Conservation (phyloP, 164 flowering plant species). For the Piper longum region DNA sequence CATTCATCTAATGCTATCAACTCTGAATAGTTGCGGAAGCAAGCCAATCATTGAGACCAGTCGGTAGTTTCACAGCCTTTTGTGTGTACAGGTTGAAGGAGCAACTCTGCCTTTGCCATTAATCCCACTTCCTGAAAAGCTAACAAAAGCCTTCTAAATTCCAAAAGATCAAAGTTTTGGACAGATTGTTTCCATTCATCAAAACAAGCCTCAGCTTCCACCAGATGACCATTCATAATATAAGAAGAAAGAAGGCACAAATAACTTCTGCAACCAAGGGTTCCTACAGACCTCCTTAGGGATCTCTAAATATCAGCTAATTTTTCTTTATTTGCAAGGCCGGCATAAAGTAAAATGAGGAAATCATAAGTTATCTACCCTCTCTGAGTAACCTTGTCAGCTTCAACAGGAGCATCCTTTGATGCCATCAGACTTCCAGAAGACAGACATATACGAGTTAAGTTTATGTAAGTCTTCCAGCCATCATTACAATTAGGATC, state of each 20-base stretch:
- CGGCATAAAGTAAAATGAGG: slow-evolving; percentile 56
- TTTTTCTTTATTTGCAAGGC: slow-evolving; percentile 49
- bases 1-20: neutral
- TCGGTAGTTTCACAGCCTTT: slow-evolving; percentile 21
- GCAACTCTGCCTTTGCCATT: slow-evolving; percentile 28
- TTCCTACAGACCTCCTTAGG: slow-evolving; percentile 52
- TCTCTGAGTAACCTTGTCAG: slow-evolving; percentile 51
- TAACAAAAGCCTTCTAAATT: slow-evolving; percentile 32
- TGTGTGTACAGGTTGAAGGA: slow-evolving; percentile 11
- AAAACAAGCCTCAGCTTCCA: slow-evolving; percentile 55
- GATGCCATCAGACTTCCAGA: slow-evolving; percentile 34
- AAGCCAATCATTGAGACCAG: slow-evolving; percentile 5
- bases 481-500: slow-evolving; percentile 31
- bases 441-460: slow-evolving; percentile 42
- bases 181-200: slow-evolving; percentile 59
- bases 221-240: slow-evolving; percentile 57
- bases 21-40: neutral
- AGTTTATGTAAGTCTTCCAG: slow-evolving; percentile 50
- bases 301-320: slow-evolving; percentile 76
- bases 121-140: slow-evolving; percentile 40
- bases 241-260: slow-evolving; percentile 54
- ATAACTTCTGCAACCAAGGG: slow-evolving; percentile 64
- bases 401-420: slow-evolving; percentile 36
- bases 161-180: slow-evolving; percentile 32
- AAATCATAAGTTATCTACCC: slow-evolving; percentile 88